Base-by-base conservation (phyloP, 176 grass and related monocot species). In the Chloris gayana region DNA sequence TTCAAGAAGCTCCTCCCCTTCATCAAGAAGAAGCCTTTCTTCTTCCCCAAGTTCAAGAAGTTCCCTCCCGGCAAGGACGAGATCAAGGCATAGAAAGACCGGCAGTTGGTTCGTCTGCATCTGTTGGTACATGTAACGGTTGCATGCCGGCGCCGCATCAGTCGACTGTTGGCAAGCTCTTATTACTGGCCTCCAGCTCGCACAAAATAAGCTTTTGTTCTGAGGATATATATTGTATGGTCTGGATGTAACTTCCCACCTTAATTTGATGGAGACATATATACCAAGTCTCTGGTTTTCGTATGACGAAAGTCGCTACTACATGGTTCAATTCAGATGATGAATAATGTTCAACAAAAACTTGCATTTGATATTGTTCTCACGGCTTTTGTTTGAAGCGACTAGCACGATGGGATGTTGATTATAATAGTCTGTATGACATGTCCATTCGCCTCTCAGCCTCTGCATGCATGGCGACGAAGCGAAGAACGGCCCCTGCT, bases 1-100 rank as follows among this genome's bases (percentile, higher is more conserved):
- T 72, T 85, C 67, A 78, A 85, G 83, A 85, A 78, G 31, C 74
- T 78, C 11, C 67, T 85, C 19, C 75, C 83, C 17, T 85, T 85
- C 54, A 78, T 85, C 67, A 85, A 85, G 67, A 85, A 78, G 56
- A 77, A 77, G 2, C 82, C 82, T 2, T 84, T 84, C 62, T 14
- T 80, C 47, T 69, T 68, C 42, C 63, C 63, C 37, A 76, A 76
- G 73, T 22, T 53, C 17, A 38, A 18, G 0, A 83, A 75, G 61
- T 67, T 75, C 44, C 83, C 75, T 38, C 61, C 71, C 3, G 56
- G 34, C 10, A 39, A 77, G 30, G 64, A 34, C 38, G 54, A 78
- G 41, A 70, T 33, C 5, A 84, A 78, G 33, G 67, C 75, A 4
- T 78, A 85, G 67, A 85, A n/a, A 5, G 38, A 69, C 68, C 6